These are phyloP conservation scores for Stagonosporopsis chrysanthemi DNA, from an alignment of 2,329 filamentous ascomycete genomes.

Conservation along the genomic window DNA sequence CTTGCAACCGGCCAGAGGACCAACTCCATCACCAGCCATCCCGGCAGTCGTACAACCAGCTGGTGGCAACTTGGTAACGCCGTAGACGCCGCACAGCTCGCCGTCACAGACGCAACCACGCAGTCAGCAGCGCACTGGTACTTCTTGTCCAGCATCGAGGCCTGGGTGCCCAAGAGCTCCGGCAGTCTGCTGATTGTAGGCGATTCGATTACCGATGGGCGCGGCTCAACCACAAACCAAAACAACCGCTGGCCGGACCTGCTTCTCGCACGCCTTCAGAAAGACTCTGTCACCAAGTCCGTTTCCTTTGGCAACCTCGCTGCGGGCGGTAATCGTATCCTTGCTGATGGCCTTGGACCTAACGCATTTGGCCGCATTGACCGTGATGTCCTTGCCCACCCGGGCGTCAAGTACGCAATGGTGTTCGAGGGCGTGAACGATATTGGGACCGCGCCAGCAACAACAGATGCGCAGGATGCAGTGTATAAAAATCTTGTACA, in stretches of 20 bases:
- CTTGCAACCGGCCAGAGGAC: constrained; percentile 63
- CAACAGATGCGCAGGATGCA: constrained; percentile 53
- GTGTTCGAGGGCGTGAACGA: constrained; percentile 72
- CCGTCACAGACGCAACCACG: constrained; percentile 48
- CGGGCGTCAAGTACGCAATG: constrained; percentile 67
- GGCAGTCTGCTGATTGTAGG: constrained; percentile 64
- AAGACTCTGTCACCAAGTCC: constrained; percentile 50
- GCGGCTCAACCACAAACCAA: constrained; percentile 64
- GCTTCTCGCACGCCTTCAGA: constrained; percentile 56
- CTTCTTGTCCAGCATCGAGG: constrained; percentile 66
- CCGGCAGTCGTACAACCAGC: constrained; percentile 68
- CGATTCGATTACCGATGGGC: constrained; percentile 71
- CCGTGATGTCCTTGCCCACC: constrained; percentile 68
- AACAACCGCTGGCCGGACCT: constrained; percentile 61
- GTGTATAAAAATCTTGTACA: constrained; percentile 62
- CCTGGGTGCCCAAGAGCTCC: constrained; percentile 55
- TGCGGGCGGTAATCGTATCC: constrained; percentile 72
- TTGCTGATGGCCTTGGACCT: constrained; percentile 69
- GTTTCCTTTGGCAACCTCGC: constrained; percentile 70
- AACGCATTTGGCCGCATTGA: constrained; percentile 67
- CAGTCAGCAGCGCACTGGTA: constrained; percentile 60
- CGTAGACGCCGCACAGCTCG: constrained; percentile 59
- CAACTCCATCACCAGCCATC: constrained; percentile 68
- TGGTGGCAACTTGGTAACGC: constrained; percentile 67
- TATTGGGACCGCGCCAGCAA: constrained; percentile 63